Evolutionary conservation across 1,139 yeast species (phyloP), one percentile per base, ranked within the genome.

Genomic region (Blastobotrys capitulatus): DNA sequence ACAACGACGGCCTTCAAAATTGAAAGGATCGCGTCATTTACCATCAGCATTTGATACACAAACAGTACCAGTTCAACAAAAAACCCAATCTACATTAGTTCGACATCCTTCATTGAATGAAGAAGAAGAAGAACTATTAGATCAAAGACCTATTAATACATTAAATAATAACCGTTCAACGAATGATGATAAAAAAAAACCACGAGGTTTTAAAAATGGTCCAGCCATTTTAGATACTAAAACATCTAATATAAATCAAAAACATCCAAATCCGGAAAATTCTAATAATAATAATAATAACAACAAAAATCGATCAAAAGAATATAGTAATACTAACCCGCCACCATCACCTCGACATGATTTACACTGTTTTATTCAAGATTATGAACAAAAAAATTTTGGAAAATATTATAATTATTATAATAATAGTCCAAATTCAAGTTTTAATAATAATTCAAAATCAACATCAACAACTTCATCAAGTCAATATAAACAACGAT

Each of bases 41-140:
- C 48, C 48, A 1, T 38, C 43, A 4, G 43, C 32, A 15, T 38
- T 44, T 8, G 48, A 44, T 16, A 22, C 48, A 3, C 48, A 44
- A 20, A 44, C 48, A 3, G 35, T 35, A 6, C 37, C 27, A 16
- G 46, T 15, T 2, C 16, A 26, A 9, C 7, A 20, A 6, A 25
- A 34, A 4, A 12, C 29, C 13, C 12, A 25, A 2, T 6, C 8
- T 42, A 9, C 31, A 8, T 15, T 43, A n/a, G 35, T 15, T 3
- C 25, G 46, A 15, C 46, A 43, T 20, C 46, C 46, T 6, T 26
- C 46, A 9, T 9, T 25, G 15, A 13, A 7, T 20, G 9, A 16
- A 27, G 34, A 39, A 10, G 22, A 38, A 4, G 27, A 38, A 13
- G 22, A 37, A 26, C 29, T n/a, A 8, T n/a, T 37, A n/a, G 40